Evolutionary conservation across 345 rosid species (phyloP), one percentile per base, ranked within the genome.

Genomic region (Populus simonii): DNA sequence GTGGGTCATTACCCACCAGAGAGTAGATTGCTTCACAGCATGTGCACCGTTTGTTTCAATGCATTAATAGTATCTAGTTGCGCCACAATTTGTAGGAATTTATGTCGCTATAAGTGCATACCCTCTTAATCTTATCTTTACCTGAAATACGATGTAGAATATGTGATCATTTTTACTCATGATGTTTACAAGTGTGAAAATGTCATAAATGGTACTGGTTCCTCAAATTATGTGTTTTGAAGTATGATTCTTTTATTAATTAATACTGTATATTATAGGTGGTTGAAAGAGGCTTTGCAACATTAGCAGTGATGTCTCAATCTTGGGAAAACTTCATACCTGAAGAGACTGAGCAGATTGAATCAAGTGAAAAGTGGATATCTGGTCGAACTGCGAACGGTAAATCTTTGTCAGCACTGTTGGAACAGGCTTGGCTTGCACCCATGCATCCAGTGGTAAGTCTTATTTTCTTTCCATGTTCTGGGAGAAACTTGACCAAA

Each of bases 351-450:
- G 90, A 83, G 79, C 85, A 78, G 75, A 73, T 74, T 75, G 84
- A 83, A 76, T 85, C 87, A 66, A 76, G 72, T 80, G 82, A 84
- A 80, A 89, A 83, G 84, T 82, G 87, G 87, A 80, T 72, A 75
- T 82, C 84, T 74, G 89, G 94, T 82, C 88, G 80, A 81, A 86
- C 85, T 87, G 76, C 86, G 82, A 89, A 89, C 75, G 86, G 88
- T 77, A 92, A 86, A 84, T 82, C 92, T 82, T 84, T 92, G 78
- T 88, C 98, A 73, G 81, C 82, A 63, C 87, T 93, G n/a, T 76
- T 93, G 87, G 92, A 92, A 82, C 92, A 83, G 68, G 84, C 97
- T 67, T 93, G 97, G 97, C 89, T 90, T 82, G 67, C 86, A 71
- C 80, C 81, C n/a, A 36, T 73, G 57, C 80, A 72, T 74, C 69